Evolutionary conservation across 768 basidiomycete genomes (phyloP).

Genomic region (Hemileccinum impolitum): DNA sequence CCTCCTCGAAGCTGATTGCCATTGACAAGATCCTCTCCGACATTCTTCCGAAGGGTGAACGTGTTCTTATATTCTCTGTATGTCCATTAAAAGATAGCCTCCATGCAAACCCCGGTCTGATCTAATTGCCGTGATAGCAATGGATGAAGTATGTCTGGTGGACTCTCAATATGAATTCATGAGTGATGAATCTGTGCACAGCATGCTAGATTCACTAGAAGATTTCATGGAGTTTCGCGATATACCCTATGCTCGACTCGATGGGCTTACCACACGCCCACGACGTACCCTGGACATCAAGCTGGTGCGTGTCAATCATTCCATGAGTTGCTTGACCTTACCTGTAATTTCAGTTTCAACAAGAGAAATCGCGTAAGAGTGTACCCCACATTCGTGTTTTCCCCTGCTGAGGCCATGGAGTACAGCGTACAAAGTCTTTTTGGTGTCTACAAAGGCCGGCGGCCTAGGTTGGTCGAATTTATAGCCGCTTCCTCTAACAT

Average conservation of each 20-base stretch:
- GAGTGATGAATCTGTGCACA: conserved; percentile 20
- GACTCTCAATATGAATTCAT: not conserved
- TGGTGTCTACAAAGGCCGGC: conserved; percentile 70
- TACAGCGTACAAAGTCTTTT: conserved; percentile 60
- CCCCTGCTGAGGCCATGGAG: conserved; percentile 3
- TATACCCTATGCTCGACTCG: conserved; percentile 59
- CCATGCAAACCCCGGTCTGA: conserved; percentile 4
- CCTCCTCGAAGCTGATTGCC: conserved; percentile 53
- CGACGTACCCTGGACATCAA: conserved; percentile 56
- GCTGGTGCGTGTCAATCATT: conserved; percentile 35
- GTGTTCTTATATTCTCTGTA: conserved; percentile 65
- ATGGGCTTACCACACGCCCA: conserved; percentile 52
- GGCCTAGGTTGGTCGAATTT: conserved; percentile 49
- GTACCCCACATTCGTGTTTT: not conserved
- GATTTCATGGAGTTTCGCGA: conserved; percentile 61
- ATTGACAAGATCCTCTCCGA: conserved; percentile 59
- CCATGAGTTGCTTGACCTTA: not conserved
- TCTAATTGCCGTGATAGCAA: conserved; percentile 40
- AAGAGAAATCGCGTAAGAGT: conserved; percentile 50
- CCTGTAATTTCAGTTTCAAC: conserved; percentile 45
- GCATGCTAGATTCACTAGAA: conserved; percentile 68
- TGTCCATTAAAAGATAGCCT: not conserved
- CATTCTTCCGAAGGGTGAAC: conserved; percentile 55
- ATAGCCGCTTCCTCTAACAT: not conserved
- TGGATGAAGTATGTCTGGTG: conserved; percentile 44